These are phyloP conservation scores for Phialophora tarda DNA, from an alignment of 2,329 filamentous ascomycete genomes.

Conservation along the genomic window DNA sequence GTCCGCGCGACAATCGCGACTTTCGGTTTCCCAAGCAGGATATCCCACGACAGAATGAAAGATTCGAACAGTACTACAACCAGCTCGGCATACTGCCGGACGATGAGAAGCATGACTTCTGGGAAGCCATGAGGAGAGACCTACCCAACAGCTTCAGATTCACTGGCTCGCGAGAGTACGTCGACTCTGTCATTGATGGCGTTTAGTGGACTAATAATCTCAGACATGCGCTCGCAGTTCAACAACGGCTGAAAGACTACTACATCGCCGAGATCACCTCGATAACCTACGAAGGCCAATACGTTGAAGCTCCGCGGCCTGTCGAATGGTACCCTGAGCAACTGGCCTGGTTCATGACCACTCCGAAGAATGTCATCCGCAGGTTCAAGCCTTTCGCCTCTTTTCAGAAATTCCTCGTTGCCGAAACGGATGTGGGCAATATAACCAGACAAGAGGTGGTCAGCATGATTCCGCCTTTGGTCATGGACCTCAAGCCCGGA, in stretches of 20 bases:
- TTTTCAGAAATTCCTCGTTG: constrained; percentile 97
- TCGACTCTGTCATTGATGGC: constrained; percentile 20
- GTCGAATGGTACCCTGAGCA: constrained; percentile 94
- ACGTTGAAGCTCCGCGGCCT: constrained; percentile 78
- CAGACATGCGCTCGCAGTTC: constrained; percentile 89
- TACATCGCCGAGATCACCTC: constrained; percentile 90
- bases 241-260: constrained; percentile 81
- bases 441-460: constrained; percentile 97
- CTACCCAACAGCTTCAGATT: constrained; percentile 98
- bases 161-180: constrained; percentile 87
- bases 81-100: constrained; percentile 74
- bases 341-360: constrained; percentile 97
- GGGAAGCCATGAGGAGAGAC: constrained; percentile 80
- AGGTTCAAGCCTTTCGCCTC: constrained; percentile 92
- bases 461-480: constrained; percentile 95
- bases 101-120: constrained; percentile 79
- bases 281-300: constrained; percentile 81
- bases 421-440: constrained; percentile 95
- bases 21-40: constrained; percentile 59
- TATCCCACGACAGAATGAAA: constrained; percentile 78
- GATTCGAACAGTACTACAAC: constrained; percentile 87
- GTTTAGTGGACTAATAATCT: constrained; percentile 19
- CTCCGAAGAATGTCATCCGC: constrained; percentile 92
- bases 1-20: constrained; percentile 41
- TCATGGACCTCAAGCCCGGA: constrained; percentile 87